Percentiles rank a stretch among this genome's conserved stretches.
These are phyloP conservation scores for Coniochaeta sp. DNA, from an alignment of 2,329 filamentous ascomycete species.

Conservation along the genomic window DNA sequence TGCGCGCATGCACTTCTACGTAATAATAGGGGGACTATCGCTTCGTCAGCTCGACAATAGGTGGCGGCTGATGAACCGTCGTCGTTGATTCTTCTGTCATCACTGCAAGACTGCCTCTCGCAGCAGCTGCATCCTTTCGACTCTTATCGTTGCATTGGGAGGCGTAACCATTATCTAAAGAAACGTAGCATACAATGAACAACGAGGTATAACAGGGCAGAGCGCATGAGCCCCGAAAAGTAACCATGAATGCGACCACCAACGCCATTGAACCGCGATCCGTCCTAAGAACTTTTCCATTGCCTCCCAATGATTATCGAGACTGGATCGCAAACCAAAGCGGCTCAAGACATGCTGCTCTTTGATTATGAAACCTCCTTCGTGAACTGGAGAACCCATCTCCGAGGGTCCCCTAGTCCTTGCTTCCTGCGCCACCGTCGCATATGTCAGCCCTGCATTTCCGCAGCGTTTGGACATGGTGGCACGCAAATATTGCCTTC, in stretches of 20 bases:
- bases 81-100: not conserved
- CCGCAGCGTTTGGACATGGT: not conserved
- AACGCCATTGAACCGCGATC: not conserved
- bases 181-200: not conserved
- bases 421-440: not conserved
- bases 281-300: not conserved
- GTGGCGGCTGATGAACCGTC: not conserved
- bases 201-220: not conserved
- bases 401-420: not conserved
- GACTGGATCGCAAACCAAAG: not conserved
- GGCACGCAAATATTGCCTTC: not conserved
- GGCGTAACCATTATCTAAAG: not conserved
- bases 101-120: not conserved
- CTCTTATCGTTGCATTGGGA: not conserved
- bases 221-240: not conserved
- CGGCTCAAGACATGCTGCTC: not conserved
- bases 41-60: not conserved
- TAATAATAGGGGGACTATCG: not conserved
- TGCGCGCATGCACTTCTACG: not conserved
- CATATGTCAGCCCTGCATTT: not conserved
- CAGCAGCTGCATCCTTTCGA: not conserved
- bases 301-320: not conserved
- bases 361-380: not conserved
- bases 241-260: not conserved
- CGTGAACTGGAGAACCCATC: not conserved